Evolutionary conservation across 2,329 filamentous ascomycete genomes (phyloP).

Genomic region (Didymella arachidicola): DNA sequence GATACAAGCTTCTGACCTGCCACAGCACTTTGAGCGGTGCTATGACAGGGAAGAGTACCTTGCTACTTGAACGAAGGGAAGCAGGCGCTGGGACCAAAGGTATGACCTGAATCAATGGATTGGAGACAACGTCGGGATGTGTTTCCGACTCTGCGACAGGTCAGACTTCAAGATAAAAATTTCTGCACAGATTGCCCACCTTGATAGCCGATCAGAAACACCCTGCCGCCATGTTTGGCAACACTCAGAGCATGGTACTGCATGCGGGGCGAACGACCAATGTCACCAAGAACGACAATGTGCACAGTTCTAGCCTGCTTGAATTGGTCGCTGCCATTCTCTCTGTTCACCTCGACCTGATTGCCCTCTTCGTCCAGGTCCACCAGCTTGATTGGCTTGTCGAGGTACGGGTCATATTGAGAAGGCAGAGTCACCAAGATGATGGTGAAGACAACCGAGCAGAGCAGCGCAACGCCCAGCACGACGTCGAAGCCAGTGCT

Average conservation of each 20-base stretch:
- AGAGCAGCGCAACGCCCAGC: slow-evolving; percentile 51
- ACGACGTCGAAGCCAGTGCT: slow-evolving; percentile 47
- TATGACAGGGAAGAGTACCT: slow-evolving; percentile 76
- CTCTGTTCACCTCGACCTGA: slow-evolving; percentile 28
- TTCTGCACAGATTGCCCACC: slow-evolving; percentile 57
- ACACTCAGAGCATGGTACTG: slow-evolving; percentile 97
- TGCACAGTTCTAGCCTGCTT: slow-evolving; percentile 67
- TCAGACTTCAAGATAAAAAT: neutral
- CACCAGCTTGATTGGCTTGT: slow-evolving; percentile 33
- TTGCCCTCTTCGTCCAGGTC: slow-evolving; percentile 35
- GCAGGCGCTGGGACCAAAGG: slow-evolving; percentile 73
- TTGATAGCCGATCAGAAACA: slow-evolving; percentile 87
- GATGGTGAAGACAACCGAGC: slow-evolving; percentile 59
- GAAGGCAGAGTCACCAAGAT: slow-evolving; percentile 62
- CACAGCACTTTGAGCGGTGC: slow-evolving; percentile 86
- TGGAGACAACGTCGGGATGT: slow-evolving; percentile 76
- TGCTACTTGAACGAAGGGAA: slow-evolving; percentile 71
- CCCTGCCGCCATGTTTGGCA: slow-evolving; percentile 78
- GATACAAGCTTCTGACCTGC: slow-evolving; percentile 77
- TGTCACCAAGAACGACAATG: slow-evolving; percentile 91
- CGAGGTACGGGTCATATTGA: slow-evolving; percentile 56
- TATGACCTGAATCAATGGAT: slow-evolving; percentile 73
- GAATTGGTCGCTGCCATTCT: slow-evolving; percentile 34
- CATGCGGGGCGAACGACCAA: slow-evolving; percentile 96
- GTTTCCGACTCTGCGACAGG: slow-evolving; percentile 73